These are phyloP conservation scores for Puccinia coronata DNA, from an alignment of 1,284 basidiomycete species.

Conservation along the genomic window DNA sequence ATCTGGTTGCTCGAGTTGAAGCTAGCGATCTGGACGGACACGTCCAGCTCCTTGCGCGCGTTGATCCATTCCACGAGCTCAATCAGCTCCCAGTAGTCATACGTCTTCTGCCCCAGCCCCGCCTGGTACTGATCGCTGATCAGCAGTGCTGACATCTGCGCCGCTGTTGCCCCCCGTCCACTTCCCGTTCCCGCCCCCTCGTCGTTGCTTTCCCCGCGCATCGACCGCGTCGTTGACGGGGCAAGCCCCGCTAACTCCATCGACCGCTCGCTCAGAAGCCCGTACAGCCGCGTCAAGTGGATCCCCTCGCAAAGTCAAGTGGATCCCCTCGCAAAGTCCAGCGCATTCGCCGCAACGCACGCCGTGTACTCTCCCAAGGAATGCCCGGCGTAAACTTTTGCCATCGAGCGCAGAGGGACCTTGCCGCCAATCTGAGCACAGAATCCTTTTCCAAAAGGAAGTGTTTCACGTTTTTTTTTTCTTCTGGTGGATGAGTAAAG, in stretches of 20 bases:
- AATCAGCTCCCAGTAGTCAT: constrained; percentile 52
- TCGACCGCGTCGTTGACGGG: constrained; percentile 52
- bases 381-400: constrained; percentile 55
- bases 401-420: constrained; percentile 50
- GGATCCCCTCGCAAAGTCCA: constrained; percentile 55
- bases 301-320: too few relatives aligned
- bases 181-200: not conserved
- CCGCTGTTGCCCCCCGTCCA: not conserved
- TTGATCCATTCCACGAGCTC: constrained; percentile 52
- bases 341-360: constrained; percentile 55
- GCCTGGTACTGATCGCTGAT: constrained; percentile 46
- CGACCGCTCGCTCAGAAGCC: constrained; percentile 54
- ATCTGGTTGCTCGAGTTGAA: constrained; percentile 57
- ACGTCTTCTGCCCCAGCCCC: constrained; percentile 15
- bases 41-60: constrained; percentile 23
- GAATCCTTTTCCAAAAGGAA: not conserved
- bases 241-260: constrained; percentile 48
- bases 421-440: constrained; percentile 50
- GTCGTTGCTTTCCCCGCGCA: constrained; percentile 50
- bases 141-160: constrained; percentile 57
- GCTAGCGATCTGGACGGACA: constrained; percentile 56
- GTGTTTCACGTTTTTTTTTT: too few relatives aligned
- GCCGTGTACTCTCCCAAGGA: constrained; percentile 57
- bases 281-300: constrained; percentile 55
- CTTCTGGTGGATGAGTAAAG: not conserved